These are phyloP conservation scores for Mrakia blollopis DNA, from an alignment of 768 basidiomycete genomes.

Conservation along the genomic window DNA sequence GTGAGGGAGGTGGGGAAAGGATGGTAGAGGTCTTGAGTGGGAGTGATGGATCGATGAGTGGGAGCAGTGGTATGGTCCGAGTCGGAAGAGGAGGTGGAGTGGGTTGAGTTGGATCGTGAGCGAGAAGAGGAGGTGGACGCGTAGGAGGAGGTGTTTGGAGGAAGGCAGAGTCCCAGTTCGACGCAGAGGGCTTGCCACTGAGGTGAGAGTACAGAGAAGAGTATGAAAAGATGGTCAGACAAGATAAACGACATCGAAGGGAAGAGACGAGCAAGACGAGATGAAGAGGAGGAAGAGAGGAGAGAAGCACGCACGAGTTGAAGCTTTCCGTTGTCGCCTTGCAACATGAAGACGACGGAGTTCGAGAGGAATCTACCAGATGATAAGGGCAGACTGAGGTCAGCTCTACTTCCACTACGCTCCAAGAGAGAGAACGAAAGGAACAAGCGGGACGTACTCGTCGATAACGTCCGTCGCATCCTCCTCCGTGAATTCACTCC, in stretches of 20 bases:
- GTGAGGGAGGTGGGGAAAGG: conserved; percentile 25
- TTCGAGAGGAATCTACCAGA: background rate
- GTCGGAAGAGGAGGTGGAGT: background rate
- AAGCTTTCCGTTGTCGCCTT: conserved; percentile 8
- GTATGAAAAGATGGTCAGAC: background rate
- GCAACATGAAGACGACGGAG: background rate
- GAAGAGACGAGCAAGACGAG: background rate
- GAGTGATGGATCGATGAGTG: conserved; percentile 6
- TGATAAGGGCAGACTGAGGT: background rate
- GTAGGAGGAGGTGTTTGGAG: background rate
- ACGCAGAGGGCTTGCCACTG: conserved; percentile 25
- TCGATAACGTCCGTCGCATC: background rate
- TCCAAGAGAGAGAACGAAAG: background rate
- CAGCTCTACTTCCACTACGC: background rate
- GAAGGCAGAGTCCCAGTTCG: conserved; percentile 19
- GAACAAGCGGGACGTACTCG: background rate
- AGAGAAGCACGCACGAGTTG: background rate
- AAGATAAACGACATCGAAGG: background rate
- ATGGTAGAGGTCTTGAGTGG: conserved; percentile 16
- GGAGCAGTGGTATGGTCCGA: conserved; percentile 1
- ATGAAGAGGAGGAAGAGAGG: background rate
- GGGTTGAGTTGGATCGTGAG: background rate
- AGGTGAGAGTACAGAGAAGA: no score
- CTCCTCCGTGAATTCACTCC: conserved; percentile 3
- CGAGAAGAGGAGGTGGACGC: conserved; percentile 1